Conservation (phyloP, 306 rosid species). For the Abrus pulchellus region DNA sequence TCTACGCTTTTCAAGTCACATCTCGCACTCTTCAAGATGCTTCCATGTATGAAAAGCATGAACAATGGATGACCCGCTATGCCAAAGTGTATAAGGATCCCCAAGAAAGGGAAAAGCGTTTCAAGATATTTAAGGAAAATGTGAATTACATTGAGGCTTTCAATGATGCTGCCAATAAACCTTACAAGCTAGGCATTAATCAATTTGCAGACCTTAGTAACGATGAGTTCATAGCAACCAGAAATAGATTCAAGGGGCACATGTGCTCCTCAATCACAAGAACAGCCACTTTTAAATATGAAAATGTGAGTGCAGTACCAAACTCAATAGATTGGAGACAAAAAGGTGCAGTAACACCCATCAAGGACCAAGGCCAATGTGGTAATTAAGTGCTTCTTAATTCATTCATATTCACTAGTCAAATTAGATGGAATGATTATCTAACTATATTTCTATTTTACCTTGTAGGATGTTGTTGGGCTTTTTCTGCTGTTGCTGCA, state of each 20-base stretch:
- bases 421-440: background rate
- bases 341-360: conserved; percentile 11
- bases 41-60: conserved; percentile 40
- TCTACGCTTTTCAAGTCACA: conserved; percentile 37
- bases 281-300: conserved; percentile 47
- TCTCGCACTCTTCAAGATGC: conserved; percentile 48
- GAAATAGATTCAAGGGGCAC: conserved; percentile 57
- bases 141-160: conserved; percentile 34
- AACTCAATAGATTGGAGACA: background rate
- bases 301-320: conserved; percentile 28
- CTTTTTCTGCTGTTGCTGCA: conserved; percentile 61
- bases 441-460: background rate
- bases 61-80: conserved; percentile 40
- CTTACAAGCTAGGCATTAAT: conserved; percentile 45
- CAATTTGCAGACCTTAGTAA: conserved; percentile 50
- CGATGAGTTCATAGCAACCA: conserved; percentile 47
- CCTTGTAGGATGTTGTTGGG: conserved; percentile 56
- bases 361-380: conserved; percentile 48
- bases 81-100: background rate
- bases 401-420: background rate
- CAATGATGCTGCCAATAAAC: conserved; percentile 43
- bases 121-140: conserved; percentile 46
- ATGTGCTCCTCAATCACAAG: conserved; percentile 37
- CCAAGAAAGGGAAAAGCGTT: conserved; percentile 42
- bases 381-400: conserved; percentile 36